Conservation (phyloP, 2,329 filamentous ascomycete species). For the Cyanodermella asteris region DNA sequence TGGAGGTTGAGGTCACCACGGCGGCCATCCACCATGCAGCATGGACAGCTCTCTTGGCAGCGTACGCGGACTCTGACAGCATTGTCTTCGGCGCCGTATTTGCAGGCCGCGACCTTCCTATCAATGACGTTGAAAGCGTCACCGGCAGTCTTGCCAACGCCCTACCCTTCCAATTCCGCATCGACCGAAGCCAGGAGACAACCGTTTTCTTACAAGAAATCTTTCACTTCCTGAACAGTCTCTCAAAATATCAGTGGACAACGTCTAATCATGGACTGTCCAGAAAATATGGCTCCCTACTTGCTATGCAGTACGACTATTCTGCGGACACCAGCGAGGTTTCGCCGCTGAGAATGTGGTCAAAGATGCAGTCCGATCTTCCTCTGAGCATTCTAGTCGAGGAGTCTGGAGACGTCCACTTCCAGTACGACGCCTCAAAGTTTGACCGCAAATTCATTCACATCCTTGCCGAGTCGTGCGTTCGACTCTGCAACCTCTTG, state of each 20-base stretch:
- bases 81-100: conserved; percentile 16
- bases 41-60: conserved; percentile 15
- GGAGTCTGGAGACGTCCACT: conserved; percentile 2
- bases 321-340: neutral
- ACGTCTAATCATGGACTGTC: conserved; percentile 6
- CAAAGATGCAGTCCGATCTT: conserved; percentile 5
- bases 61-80: conserved; percentile 12
- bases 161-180: conserved; percentile 9
- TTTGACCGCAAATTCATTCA: too few species aligned
- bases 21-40: conserved; percentile 12
- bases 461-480: too few species aligned
- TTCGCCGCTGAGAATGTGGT: neutral
- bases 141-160: conserved; percentile 16
- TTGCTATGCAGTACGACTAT: neutral
- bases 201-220: conserved; percentile 5
- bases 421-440: conserved; percentile 1
- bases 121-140: conserved; percentile 10
- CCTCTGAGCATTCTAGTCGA: conserved; percentile 5
- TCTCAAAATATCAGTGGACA: conserved; percentile 7
- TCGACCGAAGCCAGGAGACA: conserved; percentile 5
- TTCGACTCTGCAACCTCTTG: too few species aligned
- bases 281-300: neutral
- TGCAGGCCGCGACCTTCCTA: conserved; percentile 14
- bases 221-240: conserved; percentile 2
- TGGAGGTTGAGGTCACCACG: too few species aligned